A percentile compares a stretch with the other conserved stretches of the same genome.
Conservation (phyloP, 148 eudicot genomes). For the Rhododendron molle region DNA sequence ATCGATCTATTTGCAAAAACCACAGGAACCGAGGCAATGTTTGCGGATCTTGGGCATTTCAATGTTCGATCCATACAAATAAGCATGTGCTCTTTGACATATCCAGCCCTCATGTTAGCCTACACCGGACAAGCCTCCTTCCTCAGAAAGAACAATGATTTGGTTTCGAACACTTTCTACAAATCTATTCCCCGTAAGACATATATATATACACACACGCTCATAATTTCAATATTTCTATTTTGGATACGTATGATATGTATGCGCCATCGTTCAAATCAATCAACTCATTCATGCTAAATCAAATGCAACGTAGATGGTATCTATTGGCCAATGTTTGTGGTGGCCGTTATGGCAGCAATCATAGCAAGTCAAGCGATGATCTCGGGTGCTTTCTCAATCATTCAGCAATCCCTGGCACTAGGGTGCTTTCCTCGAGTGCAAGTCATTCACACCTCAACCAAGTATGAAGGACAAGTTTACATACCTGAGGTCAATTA, state of each 20-base stretch:
- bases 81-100: slow-evolving; percentile 23
- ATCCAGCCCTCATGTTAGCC: slow-evolving; percentile 23
- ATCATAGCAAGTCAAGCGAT: slow-evolving; percentile 62
- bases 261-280: neutral
- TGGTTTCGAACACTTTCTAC: slow-evolving; percentile 14
- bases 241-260: neutral
- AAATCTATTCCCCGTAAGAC: slow-evolving; percentile 25
- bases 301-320: neutral
- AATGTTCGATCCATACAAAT: slow-evolving; percentile 23
- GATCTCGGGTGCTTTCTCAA: slow-evolving; percentile 56
- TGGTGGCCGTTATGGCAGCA: slow-evolving; percentile 47
- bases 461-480: slow-evolving; percentile 49
- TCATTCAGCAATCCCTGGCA: slow-evolving; percentile 50
- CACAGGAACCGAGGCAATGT: slow-evolving; percentile 28
- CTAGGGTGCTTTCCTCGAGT: slow-evolving; percentile 57
- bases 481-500: slow-evolving; percentile 49
- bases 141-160: slow-evolving; percentile 13
- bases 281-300: neutral
- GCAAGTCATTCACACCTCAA: slow-evolving; percentile 41
- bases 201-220: too few relatives aligned
- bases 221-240: neutral
- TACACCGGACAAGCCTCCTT: slow-evolving; percentile 26
- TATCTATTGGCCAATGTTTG: slow-evolving; percentile 40
- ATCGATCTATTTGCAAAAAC: neutral
- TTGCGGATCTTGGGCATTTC: slow-evolving; percentile 32